Conservation (phyloP, 2,329 filamentous ascomycete genomes). For the Ceratocystis cacaofunesta region DNA sequence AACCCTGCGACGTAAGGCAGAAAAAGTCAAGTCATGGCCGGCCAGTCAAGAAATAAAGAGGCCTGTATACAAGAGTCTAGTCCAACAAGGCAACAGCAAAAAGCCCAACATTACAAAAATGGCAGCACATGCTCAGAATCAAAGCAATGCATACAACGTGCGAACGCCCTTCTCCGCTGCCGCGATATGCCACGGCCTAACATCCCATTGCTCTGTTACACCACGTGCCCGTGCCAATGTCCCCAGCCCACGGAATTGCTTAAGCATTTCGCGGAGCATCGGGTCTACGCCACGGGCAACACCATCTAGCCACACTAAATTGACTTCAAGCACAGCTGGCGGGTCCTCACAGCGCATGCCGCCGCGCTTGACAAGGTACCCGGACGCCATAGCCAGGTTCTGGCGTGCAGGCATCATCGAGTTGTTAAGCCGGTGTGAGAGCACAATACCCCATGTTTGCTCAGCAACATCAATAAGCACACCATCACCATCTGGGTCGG, state of each 20-base stretch:
- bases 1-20: no score
- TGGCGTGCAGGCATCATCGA: constrained; percentile 40
- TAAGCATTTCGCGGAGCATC: constrained; percentile 54
- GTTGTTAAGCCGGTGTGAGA: constrained; percentile 50
- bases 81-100: not conserved
- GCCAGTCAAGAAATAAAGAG: not conserved
- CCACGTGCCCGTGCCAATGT: constrained; percentile 54
- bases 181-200: constrained; percentile 66
- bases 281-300: constrained; percentile 43
- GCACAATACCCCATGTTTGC: constrained; percentile 60
- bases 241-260: constrained; percentile 52
- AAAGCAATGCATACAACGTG: constrained; percentile 51
- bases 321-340: constrained; percentile 47
- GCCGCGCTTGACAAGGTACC: constrained; percentile 50
- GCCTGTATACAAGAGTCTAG: not conserved
- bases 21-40: not conserved
- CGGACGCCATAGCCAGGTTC: constrained; percentile 44
- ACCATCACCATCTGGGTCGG: constrained; percentile 42
- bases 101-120: not conserved
- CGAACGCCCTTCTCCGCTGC: constrained; percentile 54
- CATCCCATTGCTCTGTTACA: constrained; percentile 43
- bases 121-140: constrained; percentile 20
- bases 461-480: constrained; percentile 59
- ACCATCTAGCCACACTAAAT: constrained; percentile 43
- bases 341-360: constrained; percentile 41